phyloP scores from a whole-genome alignment of 352 stramenopile genomes.

The Chloridella minuta region DNA sequence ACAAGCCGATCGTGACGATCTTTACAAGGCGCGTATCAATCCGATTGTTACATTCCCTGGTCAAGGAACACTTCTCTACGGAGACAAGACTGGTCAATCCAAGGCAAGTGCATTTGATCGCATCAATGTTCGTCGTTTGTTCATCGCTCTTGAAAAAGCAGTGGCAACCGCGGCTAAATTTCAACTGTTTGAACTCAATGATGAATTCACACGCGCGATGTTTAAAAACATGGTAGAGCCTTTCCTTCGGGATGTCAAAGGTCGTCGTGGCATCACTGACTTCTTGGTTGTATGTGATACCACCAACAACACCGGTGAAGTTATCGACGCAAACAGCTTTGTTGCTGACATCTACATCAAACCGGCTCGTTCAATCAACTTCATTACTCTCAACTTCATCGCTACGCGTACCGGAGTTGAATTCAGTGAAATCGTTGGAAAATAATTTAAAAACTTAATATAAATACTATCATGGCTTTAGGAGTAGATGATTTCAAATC shows the following conservation, averaged over 20 bases:
- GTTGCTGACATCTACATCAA: not conserved
- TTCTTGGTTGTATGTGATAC: no score
- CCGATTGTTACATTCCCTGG: not conserved
- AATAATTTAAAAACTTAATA: no score
- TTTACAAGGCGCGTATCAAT: not conserved
- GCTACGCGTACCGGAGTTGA: not conserved
- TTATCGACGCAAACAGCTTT: not conserved
- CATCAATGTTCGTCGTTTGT: not conserved
- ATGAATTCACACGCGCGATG: not conserved
- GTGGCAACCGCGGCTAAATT: not conserved
- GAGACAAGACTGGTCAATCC: not conserved
- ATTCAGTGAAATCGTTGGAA: no score
- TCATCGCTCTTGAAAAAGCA: not conserved
- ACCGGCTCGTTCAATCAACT: not conserved
- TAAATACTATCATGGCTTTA: no score
- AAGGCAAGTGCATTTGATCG: not conserved
- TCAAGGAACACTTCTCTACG: not conserved
- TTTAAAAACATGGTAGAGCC: not conserved
- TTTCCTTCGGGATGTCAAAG: not conserved
- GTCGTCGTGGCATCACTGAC: no score
- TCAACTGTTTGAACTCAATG: conserved; percentile 6
- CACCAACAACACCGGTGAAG: not conserved
- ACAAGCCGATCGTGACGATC: not conserved
- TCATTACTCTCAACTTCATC: not conserved
- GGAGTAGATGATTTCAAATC: no score